These are phyloP conservation scores for Suhomyces ambrosiae DNA, from an alignment of 1,139 yeast species.

Conservation along the genomic window DNA sequence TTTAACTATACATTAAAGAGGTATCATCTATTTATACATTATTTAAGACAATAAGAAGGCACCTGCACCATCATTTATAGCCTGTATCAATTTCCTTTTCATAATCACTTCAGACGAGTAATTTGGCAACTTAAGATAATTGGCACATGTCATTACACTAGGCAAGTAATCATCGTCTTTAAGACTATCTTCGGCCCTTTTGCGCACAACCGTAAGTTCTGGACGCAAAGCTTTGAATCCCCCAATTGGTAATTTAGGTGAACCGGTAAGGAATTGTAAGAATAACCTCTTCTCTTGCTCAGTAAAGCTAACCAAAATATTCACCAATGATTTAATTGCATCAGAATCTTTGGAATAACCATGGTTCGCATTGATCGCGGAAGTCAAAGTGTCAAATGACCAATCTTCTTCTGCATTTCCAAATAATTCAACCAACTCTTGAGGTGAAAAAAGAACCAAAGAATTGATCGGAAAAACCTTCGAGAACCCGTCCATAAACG, in stretches of 20 bases:
- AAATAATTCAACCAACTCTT: slow-evolving; percentile 69
- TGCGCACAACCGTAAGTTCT: slow-evolving; percentile 82
- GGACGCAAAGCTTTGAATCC: slow-evolving; percentile 88
- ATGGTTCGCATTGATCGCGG: slow-evolving; percentile 81
- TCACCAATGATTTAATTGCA: slow-evolving; percentile 60
- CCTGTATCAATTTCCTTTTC: slow-evolving; percentile 60
- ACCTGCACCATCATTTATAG: slow-evolving; percentile 86
- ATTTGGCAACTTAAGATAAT: slow-evolving; percentile 85
- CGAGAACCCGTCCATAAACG: slow-evolving; percentile 81
- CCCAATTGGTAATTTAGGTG: slow-evolving; percentile 91
- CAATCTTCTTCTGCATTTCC: slow-evolving; percentile 82
- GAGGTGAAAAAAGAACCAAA: slow-evolving; percentile 68
- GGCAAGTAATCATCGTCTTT: slow-evolving; percentile 86
- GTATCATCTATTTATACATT: background rate
- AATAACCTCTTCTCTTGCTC: slow-evolving; percentile 65
- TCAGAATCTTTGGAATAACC: slow-evolving; percentile 79
- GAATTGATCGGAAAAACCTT: slow-evolving; percentile 81
- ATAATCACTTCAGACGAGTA: slow-evolving; percentile 67
- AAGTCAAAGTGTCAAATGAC: slow-evolving; percentile 63
- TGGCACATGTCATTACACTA: slow-evolving; percentile 98
- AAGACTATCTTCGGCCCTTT: slow-evolving; percentile 67
- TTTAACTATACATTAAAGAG: background rate
- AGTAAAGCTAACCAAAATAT: slow-evolving; percentile 57
- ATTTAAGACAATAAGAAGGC: slow-evolving; percentile 76
- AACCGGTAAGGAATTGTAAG: slow-evolving; percentile 87